Percentiles rank a stretch among this genome's conserved stretches.
These are phyloP conservation scores for Mediolabrus comicus DNA, from an alignment of 108 stramenopile species.

Conservation along the genomic window DNA sequence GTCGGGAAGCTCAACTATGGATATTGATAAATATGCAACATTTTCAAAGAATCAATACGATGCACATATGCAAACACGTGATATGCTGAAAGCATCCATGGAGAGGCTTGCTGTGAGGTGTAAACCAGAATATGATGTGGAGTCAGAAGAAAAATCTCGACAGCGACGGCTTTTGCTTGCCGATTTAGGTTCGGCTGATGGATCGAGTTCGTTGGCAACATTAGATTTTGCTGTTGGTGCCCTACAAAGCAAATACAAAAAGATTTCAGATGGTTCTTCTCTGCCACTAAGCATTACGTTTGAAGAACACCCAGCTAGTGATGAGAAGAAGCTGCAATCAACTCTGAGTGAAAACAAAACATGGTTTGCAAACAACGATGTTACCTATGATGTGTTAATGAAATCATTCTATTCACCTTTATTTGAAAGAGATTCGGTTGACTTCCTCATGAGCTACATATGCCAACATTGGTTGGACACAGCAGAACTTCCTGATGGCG, in stretches of 20 bases:
- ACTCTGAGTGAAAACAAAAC: conserved; percentile 10
- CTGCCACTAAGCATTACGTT: conserved; percentile 25
- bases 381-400: conserved; percentile 13
- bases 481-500: conserved; percentile 6
- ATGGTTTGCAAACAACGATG: conserved; percentile 8
- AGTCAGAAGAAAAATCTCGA: not conserved
- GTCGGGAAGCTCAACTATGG: not conserved
- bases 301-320: conserved; percentile 39
- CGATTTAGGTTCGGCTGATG: conserved; percentile 44
- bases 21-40: not conserved
- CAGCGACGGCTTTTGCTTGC: conserved; percentile 3
- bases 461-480: conserved; percentile 44
- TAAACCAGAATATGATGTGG: conserved; percentile 1
- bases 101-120: conserved; percentile 8
- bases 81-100: conserved; percentile 7
- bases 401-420: conserved; percentile 35
- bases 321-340: conserved; percentile 7
- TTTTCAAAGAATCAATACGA: conserved; percentile 1
- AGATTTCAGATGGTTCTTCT: not conserved
- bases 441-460: conserved; percentile 38
- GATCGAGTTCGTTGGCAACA: conserved; percentile 36
- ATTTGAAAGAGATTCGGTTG: conserved; percentile 22
- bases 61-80: not conserved
- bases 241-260: not conserved
- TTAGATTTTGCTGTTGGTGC: conserved; percentile 11